Evolutionary conservation across 768 basidiomycete genomes (phyloP), one percentile per base, ranked within the genome.

Genomic region (Kwoniella mangroviensis): DNA sequence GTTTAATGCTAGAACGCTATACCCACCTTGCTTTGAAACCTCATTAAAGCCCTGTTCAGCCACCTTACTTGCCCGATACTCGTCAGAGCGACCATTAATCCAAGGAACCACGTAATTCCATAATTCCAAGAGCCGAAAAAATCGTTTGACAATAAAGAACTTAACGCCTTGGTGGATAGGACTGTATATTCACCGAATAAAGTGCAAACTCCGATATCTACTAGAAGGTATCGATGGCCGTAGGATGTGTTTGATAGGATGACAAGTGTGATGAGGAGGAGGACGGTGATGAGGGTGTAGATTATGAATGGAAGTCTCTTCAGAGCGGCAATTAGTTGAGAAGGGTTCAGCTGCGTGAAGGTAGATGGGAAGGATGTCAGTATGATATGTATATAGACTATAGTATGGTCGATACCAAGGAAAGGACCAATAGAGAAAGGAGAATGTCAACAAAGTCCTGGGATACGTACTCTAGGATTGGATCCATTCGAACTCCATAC

Each of bases 121-220:
- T 90, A 86, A 11, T 86, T 85, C 84, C 95, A 91, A 72, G 93
- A 89, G 15, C 88, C 86, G 26, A 91, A 84, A 87, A 92, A 91
- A 79, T 91, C 86, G 73, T 89, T 85, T 34, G 92, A 92, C 57
- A 98, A 84, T 22, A 99, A 85, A 0, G 91, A 92, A 15, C 94
- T 94, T 53, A 96, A 82, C 0, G 92, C 96, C 79, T 99, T 98
- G 10, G 96, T 98, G 1, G 92, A 89, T 2, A 99, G 85, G 0
- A 98, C 96, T 3, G 95, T 96, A 82, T 94, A 98, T 3, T 80
- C 81, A 7, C 81, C 81, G 53, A 82, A 82, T 11, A 82, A 70
- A 3, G 79, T 76, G 54, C 79, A 80, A 5, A 80, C 72, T 51
- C 92, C 92, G 17, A 98, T 87, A 83, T 99, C 95, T 62, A 98